Base-by-base conservation (phyloP, 2,329 filamentous ascomycete genomes). In the Escovopsis sp. region DNA sequence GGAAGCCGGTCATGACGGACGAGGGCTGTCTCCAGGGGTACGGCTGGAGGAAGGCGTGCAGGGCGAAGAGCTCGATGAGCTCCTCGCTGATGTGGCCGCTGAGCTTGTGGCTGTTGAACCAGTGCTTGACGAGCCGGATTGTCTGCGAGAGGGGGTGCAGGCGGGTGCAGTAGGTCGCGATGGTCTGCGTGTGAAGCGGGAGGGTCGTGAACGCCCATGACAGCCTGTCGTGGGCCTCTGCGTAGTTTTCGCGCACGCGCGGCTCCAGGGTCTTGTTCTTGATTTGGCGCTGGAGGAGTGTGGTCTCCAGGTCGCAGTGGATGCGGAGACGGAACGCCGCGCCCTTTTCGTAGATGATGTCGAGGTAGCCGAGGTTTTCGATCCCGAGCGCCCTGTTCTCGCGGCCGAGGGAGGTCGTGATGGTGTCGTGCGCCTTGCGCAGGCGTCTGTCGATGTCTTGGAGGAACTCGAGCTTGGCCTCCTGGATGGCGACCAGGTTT, bases 391-490 rank as follows among this genome's bases (percentile, higher is more conserved):
- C 70, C 43, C 74, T 70, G 47, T 91, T 87, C 54, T 96, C 91
- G 13, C 94, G 67, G 1, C 91, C 89, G 11, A 96, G 65, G 37
- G 78, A 77, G 7, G 79, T 78, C 25, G 66, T 30, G 34, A 86
- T 69, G 35, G 67, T 70, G 8, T 72, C 67, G 24, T 79, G 74
- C 3, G 68, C 62, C 14, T 74, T 70, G 42, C 74, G 70, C 2
- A 98, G 64, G 3, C 86, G 71, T 40, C 80, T 76, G 39, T 79
- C 77, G 43, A 94, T 78, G 51, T 79, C 75, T 4, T 95, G 64
- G 4, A 91, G 68, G 56, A 98, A 94, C 4, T 93, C 91, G 33
- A 93, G 74, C 61, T 98, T 98, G 11, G 87, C 88, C 54, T 87
- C 78, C 58, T 98, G 91, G 43, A 96, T 94, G 5, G 89, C 88